Evolutionary conservation across 1,139 yeast species (phyloP).

Genomic region (Zygosaccharomyces sapae): DNA sequence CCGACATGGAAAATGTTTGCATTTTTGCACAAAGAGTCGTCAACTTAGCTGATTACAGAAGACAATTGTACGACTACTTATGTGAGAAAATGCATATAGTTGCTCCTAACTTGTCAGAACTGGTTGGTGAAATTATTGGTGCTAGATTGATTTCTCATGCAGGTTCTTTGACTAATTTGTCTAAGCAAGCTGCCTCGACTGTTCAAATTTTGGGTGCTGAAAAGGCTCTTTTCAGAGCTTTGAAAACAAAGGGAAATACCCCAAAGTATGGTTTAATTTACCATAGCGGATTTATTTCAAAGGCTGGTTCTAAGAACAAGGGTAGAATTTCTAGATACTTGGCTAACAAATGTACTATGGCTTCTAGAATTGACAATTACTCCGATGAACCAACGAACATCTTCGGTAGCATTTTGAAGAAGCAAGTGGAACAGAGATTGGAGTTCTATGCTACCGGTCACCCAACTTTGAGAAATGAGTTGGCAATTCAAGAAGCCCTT

Average conservation of each 20-base stretch:
- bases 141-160: conserved; percentile 98
- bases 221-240: conserved; percentile 96
- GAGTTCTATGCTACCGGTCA: conserved; percentile 94
- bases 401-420: conserved; percentile 85
- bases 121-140: conserved; percentile 97
- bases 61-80: conserved; percentile 79
- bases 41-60: conserved; percentile 88
- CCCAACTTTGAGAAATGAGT: conserved; percentile 93
- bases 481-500: conserved; percentile 89
- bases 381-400: conserved; percentile 80
- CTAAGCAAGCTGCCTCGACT: conserved; percentile 98
- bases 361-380: conserved; percentile 96
- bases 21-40: conserved; percentile 94
- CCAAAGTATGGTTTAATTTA: conserved; percentile 97
- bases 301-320: conserved; percentile 94
- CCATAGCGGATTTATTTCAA: conserved; percentile 95
- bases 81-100: conserved; percentile 95
- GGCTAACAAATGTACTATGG: conserved; percentile 98
- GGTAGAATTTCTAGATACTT: conserved; percentile 98
- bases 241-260: conserved; percentile 96
- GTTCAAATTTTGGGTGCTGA: conserved; percentile 98
- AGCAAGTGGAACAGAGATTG: conserved; percentile 97
- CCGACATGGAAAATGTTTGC: conserved; percentile 85
- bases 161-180: conserved; percentile 91
- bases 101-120: conserved; percentile 94